Percentiles rank a stretch among this genome's conserved stretches.
Evolutionary conservation across 2,329 filamentous ascomycete species (phyloP).

Genomic region (Shiraia sp.): DNA sequence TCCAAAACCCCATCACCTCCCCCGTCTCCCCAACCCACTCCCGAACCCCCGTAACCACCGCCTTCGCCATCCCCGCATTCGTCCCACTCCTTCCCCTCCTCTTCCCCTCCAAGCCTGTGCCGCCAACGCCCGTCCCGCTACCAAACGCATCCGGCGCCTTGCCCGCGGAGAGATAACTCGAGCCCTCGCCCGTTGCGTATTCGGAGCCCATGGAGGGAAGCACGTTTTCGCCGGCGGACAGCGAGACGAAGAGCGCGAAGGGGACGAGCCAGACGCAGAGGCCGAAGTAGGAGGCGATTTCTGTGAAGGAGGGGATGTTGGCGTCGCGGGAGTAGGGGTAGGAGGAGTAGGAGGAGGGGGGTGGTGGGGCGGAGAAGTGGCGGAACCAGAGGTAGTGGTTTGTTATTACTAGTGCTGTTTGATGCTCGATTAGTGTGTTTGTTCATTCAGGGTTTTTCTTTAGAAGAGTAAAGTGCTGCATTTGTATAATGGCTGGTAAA

Average conservation of each 20-base stretch:
- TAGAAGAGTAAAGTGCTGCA: too few relatives aligned
- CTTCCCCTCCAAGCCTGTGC: conserved; percentile 28
- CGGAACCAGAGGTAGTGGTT: conserved; percentile 98
- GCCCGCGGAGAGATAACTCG: conserved; percentile 52
- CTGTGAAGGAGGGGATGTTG: conserved; percentile 78
- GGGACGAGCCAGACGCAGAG: conserved; percentile 96
- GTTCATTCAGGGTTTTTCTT: too few relatives aligned
- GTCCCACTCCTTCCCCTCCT: conserved; percentile 55
- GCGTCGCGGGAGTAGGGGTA: conserved; percentile 64
- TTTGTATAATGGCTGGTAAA: neutral
- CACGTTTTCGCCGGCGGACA: conserved; percentile 94
- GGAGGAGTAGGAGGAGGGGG: conserved; percentile 59
- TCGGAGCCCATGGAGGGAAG: conserved; percentile 88
- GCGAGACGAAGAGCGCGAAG: conserved; percentile 90
- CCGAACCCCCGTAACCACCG: conserved; percentile 61
- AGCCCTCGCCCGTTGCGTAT: conserved; percentile 64
- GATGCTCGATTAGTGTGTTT: conserved; percentile 6
- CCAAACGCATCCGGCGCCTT: conserved; percentile 38
- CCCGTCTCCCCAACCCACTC: conserved; percentile 68
- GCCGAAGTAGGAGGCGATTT: conserved; percentile 95
- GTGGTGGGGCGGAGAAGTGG: conserved; percentile 72
- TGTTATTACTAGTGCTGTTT: conserved; percentile 72
- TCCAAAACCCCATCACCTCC: conserved; percentile 65
- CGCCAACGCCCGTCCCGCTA: conserved; percentile 31
- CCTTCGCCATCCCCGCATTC: conserved; percentile 59